Percentiles rank a stretch among this genome's conserved stretches.
Conservation (phyloP, 2,329 filamentous ascomycete genomes). For the Aspergillus fumigatiaffinis region DNA sequence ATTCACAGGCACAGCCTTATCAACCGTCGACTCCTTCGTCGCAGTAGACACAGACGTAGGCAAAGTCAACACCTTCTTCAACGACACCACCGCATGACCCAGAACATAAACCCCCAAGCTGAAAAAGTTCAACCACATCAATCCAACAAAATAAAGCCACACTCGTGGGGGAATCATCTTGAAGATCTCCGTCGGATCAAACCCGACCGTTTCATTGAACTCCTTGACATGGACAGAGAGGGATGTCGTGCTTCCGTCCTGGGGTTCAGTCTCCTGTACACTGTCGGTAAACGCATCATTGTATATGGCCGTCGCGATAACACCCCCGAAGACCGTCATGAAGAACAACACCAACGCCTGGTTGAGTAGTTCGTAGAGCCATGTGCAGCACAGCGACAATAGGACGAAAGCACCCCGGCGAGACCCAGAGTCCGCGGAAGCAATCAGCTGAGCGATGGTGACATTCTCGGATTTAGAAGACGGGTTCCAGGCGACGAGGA, state of each 20-base stretch:
- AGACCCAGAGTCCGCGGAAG: constrained; percentile 9
- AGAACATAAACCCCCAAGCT: constrained; percentile 13
- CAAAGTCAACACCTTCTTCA: background rate
- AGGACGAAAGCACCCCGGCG: constrained; percentile 4
- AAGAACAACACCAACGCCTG: constrained; percentile 9
- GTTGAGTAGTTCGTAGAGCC: constrained; percentile 8
- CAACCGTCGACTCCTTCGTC: no score
- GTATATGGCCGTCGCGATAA: constrained; percentile 6
- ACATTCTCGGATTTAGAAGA: background rate
- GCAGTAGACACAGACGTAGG: no score
- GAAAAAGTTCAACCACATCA: constrained; percentile 13
- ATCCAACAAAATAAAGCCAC: constrained; percentile 8
- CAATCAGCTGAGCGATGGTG: constrained; percentile 11
- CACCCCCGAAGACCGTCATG: constrained; percentile 11
- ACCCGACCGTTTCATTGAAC: constrained; percentile 4
- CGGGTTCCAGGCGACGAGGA: constrained; percentile 5
- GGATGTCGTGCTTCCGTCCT: background rate
- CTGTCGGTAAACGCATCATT: background rate
- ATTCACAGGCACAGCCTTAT: no score
- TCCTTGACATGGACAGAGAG: constrained; percentile 5
- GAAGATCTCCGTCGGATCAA: constrained; percentile 6
- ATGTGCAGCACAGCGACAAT: constrained; percentile 6
- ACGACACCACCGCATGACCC: constrained; percentile 5
- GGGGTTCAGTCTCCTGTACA: background rate
- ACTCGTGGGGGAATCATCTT: constrained; percentile 8